Evolutionary conservation across 1,284 basidiomycete species (phyloP), one percentile per base, ranked within the genome.

Genomic region (Boletus subluridellus): DNA sequence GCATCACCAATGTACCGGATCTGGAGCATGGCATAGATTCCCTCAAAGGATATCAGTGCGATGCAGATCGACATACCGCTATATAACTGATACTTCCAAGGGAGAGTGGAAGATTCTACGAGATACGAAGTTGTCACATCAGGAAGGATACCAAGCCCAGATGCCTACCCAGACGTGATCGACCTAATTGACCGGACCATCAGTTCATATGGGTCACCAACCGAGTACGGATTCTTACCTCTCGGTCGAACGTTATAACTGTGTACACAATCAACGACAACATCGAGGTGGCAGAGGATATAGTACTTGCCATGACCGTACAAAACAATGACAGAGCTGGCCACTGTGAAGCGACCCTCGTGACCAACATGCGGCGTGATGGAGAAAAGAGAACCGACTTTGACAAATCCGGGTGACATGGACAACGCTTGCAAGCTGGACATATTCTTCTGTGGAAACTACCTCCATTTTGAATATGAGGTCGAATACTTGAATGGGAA

Each of bases 1-100:
- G 41, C 50, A 49, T 69, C 59, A 26, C 66, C 66, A 2, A 67
- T 30, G 35, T 70, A 70, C 7, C 68, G 66, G 14, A 67, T 65
- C 66, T 66, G 12, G 17, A 50, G n/a, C 5, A 35, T n/a, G 24
- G 6, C 8, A 11, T 42, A 5, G 3, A n/a, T 39, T n/a, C 17
- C 17, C 17, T 38, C 12, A 2, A 39, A 30, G 2, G 5, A 11
- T 34, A 21, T 6, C 8, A 24, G 9, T 9, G 5, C 28, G 35
- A 50, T 11, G 7, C 0, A 6, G 9, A 46, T 35, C 8, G 21
- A 55, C 58, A 12, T 55, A 68, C 64, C 28, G 66, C 11, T 1
- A 57, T 24, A 44, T 65, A 68, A 12, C 15, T 59, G 2, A 68
- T 24, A 37, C 44, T 62, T 38, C 64, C 66, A 15, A 51, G 46